A percentile compares a stretch with the other conserved stretches of the same genome.
These are phyloP conservation scores for Basipetospora chlamydospora DNA, from an alignment of 2,329 filamentous ascomycete genomes.

Conservation along the genomic window DNA sequence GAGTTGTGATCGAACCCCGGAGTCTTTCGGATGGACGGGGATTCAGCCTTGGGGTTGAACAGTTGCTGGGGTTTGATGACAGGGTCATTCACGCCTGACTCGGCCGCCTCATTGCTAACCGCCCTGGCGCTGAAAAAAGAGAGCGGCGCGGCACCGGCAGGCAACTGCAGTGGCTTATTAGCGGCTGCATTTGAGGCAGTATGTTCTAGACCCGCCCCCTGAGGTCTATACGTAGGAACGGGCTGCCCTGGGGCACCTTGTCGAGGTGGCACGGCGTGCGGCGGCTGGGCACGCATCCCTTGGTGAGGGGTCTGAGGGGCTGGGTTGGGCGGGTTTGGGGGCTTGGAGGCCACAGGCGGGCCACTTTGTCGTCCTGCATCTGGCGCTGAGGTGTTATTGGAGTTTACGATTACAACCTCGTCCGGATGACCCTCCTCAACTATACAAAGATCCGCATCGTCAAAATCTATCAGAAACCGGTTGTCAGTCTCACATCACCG, in stretches of 20 bases:
- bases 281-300: slow-evolving; percentile 6
- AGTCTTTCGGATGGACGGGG: slow-evolving; percentile 78
- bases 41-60: slow-evolving; percentile 64
- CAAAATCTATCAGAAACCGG: too few relatives aligned
- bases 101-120: slow-evolving; percentile 36
- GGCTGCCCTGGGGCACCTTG: not conserved
- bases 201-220: too few relatives aligned
- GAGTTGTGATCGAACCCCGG: slow-evolving; percentile 71
- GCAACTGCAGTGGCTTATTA: slow-evolving; percentile 12
- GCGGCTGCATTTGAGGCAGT: too few relatives aligned
- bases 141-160: slow-evolving; percentile 24
- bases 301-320: slow-evolving; percentile 21
- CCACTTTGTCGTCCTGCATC: too few relatives aligned
- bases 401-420: slow-evolving; percentile 39
- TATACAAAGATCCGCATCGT: slow-evolving; percentile 63
- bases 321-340: slow-evolving; percentile 9
- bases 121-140: slow-evolving; percentile 61
- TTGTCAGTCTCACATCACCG: not conserved
- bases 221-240: too few relatives aligned
- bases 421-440: slow-evolving; percentile 58
- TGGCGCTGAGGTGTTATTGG: slow-evolving; percentile 11
- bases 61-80: slow-evolving; percentile 32
- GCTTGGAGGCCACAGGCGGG: slow-evolving; percentile 10
- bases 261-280: not conserved
- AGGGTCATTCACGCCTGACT: slow-evolving; percentile 22